Evolutionary conservation across 441 rosid species (phyloP), one percentile per base, ranked within the genome.

Genomic region (Gossypium lobatum): DNA sequence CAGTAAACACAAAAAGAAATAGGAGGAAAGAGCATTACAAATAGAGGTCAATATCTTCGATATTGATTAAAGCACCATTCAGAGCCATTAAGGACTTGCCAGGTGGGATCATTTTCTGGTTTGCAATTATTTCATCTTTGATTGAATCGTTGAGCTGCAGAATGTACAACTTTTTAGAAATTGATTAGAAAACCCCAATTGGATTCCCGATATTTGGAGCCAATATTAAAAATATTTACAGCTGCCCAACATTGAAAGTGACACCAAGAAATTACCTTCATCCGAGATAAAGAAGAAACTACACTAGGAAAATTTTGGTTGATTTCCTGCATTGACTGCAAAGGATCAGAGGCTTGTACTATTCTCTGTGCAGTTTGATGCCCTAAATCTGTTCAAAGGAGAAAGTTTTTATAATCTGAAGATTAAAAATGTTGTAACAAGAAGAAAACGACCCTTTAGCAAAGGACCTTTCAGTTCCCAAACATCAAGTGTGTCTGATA

Each of bases 321-420:
- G 78, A 96, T 93, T 85, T 96, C 98, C 80, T 89, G 96, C 98
- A 96, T 96, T 70, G 96, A 87, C 77, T 92, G 99, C 78, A 92
- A 76, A 77, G 99, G 97, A 82, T 96, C 97, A 67, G 96, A 91
- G 74, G 98, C 96, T 69, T 89, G 98, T 72, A 93, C 93, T 77
- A 96, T 96, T 82, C 98, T 89, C 85, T 93, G 98, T 21, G 97
- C 97, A 53, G 99, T 96, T 85, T 96, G 99, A 88, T 93, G 98
- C 72, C 99, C 99, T 76, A 96, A 79, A 89, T 96, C 99, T 96
- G 95, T 80, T 48, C 23, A 64, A 79, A 65, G 53, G 62, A 54
- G 72, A 20, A 17, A 50, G 73, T n/a, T 83, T 73, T 80, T 79
- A 75, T 67, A 74, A 62, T 20, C 10, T 5, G 52, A 64, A 52